Percentiles rank a stretch among this genome's conserved stretches.
phyloP scores from a whole-genome alignment of 164 flowering plant genomes.

The Sextonia rubra region DNA sequence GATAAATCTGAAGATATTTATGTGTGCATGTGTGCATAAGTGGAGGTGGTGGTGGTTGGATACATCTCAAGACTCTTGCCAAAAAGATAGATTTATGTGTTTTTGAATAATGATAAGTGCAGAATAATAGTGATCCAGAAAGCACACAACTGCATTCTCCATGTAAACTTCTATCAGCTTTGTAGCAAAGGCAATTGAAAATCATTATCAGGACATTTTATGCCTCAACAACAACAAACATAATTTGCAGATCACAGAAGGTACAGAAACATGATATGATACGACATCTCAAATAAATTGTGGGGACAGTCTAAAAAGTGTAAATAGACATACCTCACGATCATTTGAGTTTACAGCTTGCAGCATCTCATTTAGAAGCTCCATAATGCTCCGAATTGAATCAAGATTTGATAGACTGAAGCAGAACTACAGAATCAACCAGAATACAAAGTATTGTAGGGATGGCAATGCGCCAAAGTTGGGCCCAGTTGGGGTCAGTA shows the following conservation, averaged over 20 bases:
- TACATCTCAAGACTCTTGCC: too few relatives aligned
- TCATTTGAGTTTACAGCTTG: conserved; percentile 79
- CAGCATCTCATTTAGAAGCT: conserved; percentile 81
- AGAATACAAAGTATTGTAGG: neutral
- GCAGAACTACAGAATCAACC: conserved; percentile 4
- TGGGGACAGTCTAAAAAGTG: neutral
- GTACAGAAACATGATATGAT: too few relatives aligned
- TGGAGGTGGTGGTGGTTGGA: too few relatives aligned
- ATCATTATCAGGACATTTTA: too few relatives aligned
- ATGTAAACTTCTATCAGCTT: too few relatives aligned
- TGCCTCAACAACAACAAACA: too few relatives aligned
- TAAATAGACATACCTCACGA: conserved; percentile 38
- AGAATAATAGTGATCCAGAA: neutral
- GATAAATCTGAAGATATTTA: too few relatives aligned
- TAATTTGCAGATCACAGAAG: too few relatives aligned
- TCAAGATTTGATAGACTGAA: conserved; percentile 59
- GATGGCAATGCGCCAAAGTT: neutral
- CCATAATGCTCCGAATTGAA: conserved; percentile 64
- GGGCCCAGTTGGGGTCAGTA: neutral
- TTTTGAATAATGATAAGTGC: neutral
- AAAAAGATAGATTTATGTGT: too few relatives aligned
- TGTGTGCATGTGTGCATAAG: too few relatives aligned
- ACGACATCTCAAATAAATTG: neutral
- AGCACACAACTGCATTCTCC: too few relatives aligned
- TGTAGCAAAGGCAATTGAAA: too few relatives aligned